Percentiles rank a stretch among this genome's conserved stretches.
phyloP scores from a whole-genome alignment of 345 rosid genomes.

The Brassica carinata region DNA sequence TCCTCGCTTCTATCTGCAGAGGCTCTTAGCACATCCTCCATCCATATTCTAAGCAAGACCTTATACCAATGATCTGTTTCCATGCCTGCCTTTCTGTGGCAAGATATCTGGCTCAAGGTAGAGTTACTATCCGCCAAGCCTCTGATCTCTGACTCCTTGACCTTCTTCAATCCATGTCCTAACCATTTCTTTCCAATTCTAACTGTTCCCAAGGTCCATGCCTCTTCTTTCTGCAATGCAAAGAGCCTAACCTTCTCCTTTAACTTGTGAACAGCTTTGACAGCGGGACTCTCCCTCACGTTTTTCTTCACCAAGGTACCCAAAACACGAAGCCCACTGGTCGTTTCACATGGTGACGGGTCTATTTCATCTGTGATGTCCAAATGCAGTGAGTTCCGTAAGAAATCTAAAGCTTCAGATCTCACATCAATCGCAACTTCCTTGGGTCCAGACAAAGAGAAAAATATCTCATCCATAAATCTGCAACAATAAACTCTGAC shows the following conservation, averaged over 20 bases:
- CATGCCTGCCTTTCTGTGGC: slow-evolving; percentile 83
- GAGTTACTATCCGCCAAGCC: slow-evolving; percentile 69
- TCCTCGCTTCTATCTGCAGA: slow-evolving; percentile 60
- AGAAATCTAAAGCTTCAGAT: slow-evolving; percentile 54
- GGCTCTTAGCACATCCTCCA: slow-evolving; percentile 60
- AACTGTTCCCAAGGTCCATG: slow-evolving; percentile 73
- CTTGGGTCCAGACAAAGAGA: slow-evolving; percentile 69
- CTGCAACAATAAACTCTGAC: slow-evolving; percentile 70
- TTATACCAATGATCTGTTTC: slow-evolving; percentile 95
- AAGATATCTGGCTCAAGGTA: slow-evolving; percentile 65
- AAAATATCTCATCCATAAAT: slow-evolving; percentile 82
- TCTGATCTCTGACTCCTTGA: slow-evolving; percentile 90
- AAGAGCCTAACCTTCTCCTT: slow-evolving; percentile 76
- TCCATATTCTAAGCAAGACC: slow-evolving; percentile 66
- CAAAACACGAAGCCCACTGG: slow-evolving; percentile 61
- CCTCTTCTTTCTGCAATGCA: slow-evolving; percentile 74
- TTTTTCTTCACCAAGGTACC: slow-evolving; percentile 65
- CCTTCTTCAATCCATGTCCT: slow-evolving; percentile 86
- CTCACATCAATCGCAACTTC: slow-evolving; percentile 58
- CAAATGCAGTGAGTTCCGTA: slow-evolving; percentile 55
- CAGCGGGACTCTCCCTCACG: slow-evolving; percentile 61
- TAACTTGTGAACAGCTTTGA: slow-evolving; percentile 78
- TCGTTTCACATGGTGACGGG: slow-evolving; percentile 49
- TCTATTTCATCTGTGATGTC: slow-evolving; percentile 52
- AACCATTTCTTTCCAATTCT: slow-evolving; percentile 90